These are phyloP conservation scores for Somion occarium DNA, from an alignment of 1,284 basidiomycete genomes.

Conservation along the genomic window DNA sequence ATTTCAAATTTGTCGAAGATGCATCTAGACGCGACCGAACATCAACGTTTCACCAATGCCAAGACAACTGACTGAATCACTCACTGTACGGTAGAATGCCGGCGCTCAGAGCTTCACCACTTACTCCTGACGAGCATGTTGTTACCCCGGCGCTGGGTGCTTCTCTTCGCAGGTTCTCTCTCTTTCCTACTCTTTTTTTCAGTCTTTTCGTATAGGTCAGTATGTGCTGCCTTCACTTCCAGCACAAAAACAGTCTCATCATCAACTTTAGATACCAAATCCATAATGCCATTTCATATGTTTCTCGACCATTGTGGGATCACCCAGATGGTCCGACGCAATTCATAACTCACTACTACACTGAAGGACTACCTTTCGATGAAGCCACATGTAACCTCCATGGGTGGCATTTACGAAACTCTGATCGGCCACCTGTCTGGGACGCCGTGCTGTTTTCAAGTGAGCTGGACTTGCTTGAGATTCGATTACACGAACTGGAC, in stretches of 20 bases:
- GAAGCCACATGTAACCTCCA: conserved; percentile 47
- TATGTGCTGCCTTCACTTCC: no score
- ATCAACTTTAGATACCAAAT: conserved; percentile 24
- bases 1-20: no score
- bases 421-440: conserved; percentile 25
- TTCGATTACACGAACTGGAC: conserved; percentile 62
- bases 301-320: conserved; percentile 65
- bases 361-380: conserved; percentile 45
- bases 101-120: no score
- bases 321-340: conserved; percentile 41
- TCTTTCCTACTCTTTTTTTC: not conserved
- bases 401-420: conserved; percentile 42
- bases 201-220: not conserved
- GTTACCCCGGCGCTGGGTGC: not conserved
- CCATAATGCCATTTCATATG: conserved; percentile 50
- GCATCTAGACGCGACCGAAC: no score
- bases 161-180: not conserved
- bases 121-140: not conserved
- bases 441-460: conserved; percentile 62
- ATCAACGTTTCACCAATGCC: no score
- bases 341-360: conserved; percentile 50
- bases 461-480: conserved; percentile 67
- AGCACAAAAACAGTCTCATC: no score
- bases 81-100: no score
- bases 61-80: no score